Evolutionary conservation across 495 filamentous ascomycete species (phyloP).

Genomic region (Saxophila tyrrhenica): DNA sequence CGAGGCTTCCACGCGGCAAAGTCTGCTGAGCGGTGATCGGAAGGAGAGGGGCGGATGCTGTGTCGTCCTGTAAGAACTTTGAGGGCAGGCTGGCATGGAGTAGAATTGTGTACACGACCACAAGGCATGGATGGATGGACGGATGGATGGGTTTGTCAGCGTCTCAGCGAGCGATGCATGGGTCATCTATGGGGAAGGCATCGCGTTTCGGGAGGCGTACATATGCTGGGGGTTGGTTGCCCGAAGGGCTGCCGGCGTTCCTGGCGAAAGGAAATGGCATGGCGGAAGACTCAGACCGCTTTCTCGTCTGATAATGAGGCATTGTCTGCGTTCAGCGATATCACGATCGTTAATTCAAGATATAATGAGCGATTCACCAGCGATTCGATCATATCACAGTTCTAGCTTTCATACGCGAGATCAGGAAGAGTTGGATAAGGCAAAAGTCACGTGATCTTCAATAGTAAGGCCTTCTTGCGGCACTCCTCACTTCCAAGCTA

Average conservation of each 20-base stretch:
- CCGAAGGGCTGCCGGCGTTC: background rate
- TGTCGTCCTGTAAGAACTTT: conserved; percentile 63
- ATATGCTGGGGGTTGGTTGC: background rate
- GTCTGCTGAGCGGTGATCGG: conserved; percentile 72
- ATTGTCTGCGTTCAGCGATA: background rate
- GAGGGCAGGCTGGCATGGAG: conserved; percentile 1
- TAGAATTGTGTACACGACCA: too few relatives aligned
- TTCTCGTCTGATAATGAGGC: background rate
- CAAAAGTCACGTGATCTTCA: too few relatives aligned
- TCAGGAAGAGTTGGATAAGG: too few relatives aligned
- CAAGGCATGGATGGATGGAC: too few relatives aligned
- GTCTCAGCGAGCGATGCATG: background rate
- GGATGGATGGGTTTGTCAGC: background rate
- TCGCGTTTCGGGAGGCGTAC: background rate
- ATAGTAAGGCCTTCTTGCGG: too few relatives aligned
- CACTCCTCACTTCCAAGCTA: too few relatives aligned
- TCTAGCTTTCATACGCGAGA: too few relatives aligned
- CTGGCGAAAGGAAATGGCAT: too few relatives aligned
- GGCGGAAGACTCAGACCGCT: too few relatives aligned
- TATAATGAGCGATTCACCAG: too few relatives aligned
- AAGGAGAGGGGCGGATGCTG: conserved; percentile 81
- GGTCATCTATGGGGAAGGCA: background rate
- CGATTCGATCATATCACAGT: too few relatives aligned
- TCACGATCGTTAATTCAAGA: too few relatives aligned
- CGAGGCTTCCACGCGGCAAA: conserved; percentile 92